These are phyloP conservation scores for Chaetoceros tenuissimus DNA, from an alignment of 108 stramenopile species.

Conservation along the genomic window DNA sequence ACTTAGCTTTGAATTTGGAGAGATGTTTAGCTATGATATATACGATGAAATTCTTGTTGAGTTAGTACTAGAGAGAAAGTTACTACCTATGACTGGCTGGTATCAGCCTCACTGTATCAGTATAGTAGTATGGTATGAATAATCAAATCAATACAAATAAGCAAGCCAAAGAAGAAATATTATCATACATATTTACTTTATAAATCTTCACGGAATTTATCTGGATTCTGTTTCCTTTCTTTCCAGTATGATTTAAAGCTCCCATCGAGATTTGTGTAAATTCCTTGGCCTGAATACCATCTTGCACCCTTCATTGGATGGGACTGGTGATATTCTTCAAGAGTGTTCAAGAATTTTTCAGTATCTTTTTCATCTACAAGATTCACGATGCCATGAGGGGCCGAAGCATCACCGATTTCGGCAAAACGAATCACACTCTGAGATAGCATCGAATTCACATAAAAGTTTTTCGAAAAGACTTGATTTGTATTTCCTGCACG, in stretches of 20 bases:
- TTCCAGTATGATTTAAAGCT: conserved; percentile 1
- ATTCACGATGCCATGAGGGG: conserved; percentile 8
- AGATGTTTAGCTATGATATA: too few species aligned
- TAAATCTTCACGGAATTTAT: conserved; percentile 9
- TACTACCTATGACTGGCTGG: too few species aligned
- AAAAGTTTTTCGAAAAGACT: conserved; percentile 5
- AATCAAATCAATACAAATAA: too few species aligned
- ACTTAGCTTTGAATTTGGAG: too few species aligned
- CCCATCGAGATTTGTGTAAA: conserved; percentile 20
- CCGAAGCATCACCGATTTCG: conserved; percentile 20
- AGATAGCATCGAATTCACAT: conserved; percentile 2
- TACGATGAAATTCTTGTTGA: too few species aligned
- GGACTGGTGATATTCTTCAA: conserved; percentile 20
- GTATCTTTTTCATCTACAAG: conserved; percentile 13
- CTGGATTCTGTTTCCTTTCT: conserved; percentile 4
- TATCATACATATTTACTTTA: background rate
- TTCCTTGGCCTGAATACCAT: conserved; percentile 22
- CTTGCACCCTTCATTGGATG: conserved; percentile 1
- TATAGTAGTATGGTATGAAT: too few species aligned
- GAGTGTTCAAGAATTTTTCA: conserved; percentile 9
- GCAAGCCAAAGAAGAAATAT: background rate
- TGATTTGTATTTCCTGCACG: conserved; percentile 6
- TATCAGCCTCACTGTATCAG: too few species aligned
- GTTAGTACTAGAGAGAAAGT: too few species aligned
- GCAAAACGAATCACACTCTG: conserved; percentile 1